These are phyloP conservation scores for Suillus subalutaceus DNA, from an alignment of 768 basidiomycete species.

Conservation along the genomic window DNA sequence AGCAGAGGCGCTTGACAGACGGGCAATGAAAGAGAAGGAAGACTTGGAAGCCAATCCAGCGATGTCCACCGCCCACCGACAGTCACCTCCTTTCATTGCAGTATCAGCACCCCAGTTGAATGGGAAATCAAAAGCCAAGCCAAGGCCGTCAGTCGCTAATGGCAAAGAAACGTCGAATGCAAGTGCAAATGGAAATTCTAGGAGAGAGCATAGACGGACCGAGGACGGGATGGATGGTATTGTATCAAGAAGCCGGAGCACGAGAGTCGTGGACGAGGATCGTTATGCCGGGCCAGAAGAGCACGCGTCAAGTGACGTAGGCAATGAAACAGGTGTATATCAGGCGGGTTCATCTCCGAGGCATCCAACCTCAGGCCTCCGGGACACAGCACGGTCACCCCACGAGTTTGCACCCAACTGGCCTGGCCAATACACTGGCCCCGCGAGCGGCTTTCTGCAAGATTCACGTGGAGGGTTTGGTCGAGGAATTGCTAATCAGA, in stretches of 20 bases:
- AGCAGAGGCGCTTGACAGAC: slow-evolving; percentile 58
- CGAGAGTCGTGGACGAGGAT: slow-evolving; percentile 27
- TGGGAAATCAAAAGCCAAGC: slow-evolving; percentile 44
- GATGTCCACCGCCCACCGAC: slow-evolving; percentile 38
- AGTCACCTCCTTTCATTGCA: slow-evolving; percentile 23
- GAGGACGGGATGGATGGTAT: slow-evolving; percentile 24
- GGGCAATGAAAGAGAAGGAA: slow-evolving; percentile 54
- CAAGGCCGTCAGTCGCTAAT: slow-evolving; percentile 35
- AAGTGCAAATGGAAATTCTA: slow-evolving; percentile 26
- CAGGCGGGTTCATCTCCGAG: slow-evolving; percentile 25
- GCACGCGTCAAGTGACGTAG: slow-evolving; percentile 22
- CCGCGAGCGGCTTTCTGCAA: slow-evolving; percentile 53
- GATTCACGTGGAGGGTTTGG: slow-evolving; percentile 45
- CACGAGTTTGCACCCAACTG: slow-evolving; percentile 28
- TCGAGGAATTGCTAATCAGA: slow-evolving; percentile 39
- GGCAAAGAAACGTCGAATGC: slow-evolving; percentile 37
- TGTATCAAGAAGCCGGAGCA: slow-evolving; percentile 34
- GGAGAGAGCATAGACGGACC: slow-evolving; percentile 24
- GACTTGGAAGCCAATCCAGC: slow-evolving; percentile 64
- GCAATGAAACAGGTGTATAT: slow-evolving; percentile 26
- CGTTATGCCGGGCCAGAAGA: slow-evolving; percentile 22
- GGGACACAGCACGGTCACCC: slow-evolving; percentile 3
- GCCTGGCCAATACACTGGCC: slow-evolving; percentile 48
- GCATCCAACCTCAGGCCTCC: slow-evolving; percentile 17
- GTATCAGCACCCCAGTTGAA: slow-evolving; percentile 29